These are phyloP conservation scores for Geosmithia morbida DNA, from an alignment of 2,329 filamentous ascomycete genomes.

Conservation along the genomic window DNA sequence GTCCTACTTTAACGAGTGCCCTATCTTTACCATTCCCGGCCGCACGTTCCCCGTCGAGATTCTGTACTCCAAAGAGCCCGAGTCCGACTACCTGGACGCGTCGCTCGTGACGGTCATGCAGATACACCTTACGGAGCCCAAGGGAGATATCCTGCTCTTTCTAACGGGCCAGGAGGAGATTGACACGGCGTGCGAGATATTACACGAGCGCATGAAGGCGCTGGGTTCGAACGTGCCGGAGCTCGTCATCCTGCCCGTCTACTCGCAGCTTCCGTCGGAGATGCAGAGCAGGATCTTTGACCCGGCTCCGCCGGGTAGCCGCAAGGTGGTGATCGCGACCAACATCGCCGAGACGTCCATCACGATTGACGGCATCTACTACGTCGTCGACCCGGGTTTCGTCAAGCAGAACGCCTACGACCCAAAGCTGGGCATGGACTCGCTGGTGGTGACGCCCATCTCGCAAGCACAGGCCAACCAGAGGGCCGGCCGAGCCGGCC, in stretches of 20 bases:
- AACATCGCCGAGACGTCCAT: slow-evolving; percentile 98
- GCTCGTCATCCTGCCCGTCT: slow-evolving; percentile 87
- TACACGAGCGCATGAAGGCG: slow-evolving; percentile 93
- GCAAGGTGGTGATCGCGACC: slow-evolving; percentile 94
- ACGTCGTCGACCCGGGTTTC: slow-evolving; percentile 92
- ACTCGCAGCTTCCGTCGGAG: slow-evolving; percentile 82
- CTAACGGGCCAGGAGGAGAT: slow-evolving; percentile 97
- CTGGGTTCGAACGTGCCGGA: slow-evolving; percentile 83
- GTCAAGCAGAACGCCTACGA: slow-evolving; percentile 98
- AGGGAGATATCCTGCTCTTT: slow-evolving; percentile 92
- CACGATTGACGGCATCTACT: slow-evolving; percentile 95
- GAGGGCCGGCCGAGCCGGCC: slow-evolving; percentile 77
- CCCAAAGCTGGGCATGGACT: slow-evolving; percentile 95
- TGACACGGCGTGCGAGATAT: slow-evolving; percentile 82
- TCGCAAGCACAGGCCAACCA: slow-evolving; percentile 96
- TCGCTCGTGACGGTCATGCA: slow-evolving; percentile 97
- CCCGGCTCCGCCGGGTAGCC: slow-evolving; percentile 67
- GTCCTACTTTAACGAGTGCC: slow-evolving; percentile 87
- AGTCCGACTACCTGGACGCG: slow-evolving; percentile 88
- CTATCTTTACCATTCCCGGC: slow-evolving; percentile 93
- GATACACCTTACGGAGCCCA: slow-evolving; percentile 84
- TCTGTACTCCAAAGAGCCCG: slow-evolving; percentile 87
- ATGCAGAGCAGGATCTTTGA: slow-evolving; percentile 94
- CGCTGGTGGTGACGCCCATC: slow-evolving; percentile 87
- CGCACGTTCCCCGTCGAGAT: slow-evolving; percentile 92